These are phyloP conservation scores for Sanghuangporus sanghuang DNA, from an alignment of 1,284 basidiomycete species.

Conservation along the genomic window DNA sequence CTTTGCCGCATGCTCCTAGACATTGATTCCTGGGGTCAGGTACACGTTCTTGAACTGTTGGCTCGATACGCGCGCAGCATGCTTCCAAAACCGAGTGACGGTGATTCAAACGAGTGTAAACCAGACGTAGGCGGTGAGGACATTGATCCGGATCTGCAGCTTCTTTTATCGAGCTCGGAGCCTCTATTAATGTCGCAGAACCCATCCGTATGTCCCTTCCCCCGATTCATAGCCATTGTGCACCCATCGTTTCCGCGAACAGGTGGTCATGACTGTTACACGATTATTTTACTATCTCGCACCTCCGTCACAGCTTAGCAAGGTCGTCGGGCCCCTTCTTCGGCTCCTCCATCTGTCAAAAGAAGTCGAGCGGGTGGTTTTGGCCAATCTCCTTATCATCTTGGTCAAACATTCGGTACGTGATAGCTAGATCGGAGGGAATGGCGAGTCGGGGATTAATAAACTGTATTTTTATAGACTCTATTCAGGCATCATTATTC, in stretches of 20 bases:
- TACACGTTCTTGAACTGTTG: constrained; percentile 75
- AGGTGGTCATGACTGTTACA: constrained; percentile 75
- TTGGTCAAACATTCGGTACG: constrained; percentile 59
- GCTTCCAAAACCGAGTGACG: constrained; percentile 64
- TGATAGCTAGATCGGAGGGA: constrained; percentile 7
- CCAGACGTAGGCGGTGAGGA: constrained; percentile 32
- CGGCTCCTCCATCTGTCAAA: constrained; percentile 58
- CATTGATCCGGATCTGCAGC: constrained; percentile 70
- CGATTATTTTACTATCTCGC: constrained; percentile 73
- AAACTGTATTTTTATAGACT: constrained; percentile 32
- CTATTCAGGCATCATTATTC: constrained; percentile 57
- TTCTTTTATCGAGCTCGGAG: constrained; percentile 69
- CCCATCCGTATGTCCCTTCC: constrained; percentile 55
- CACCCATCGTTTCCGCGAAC: background rate
- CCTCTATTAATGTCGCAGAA: constrained; percentile 83
- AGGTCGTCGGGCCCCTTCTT: constrained; percentile 62
- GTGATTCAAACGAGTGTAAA: constrained; percentile 26
- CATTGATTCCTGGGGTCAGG: constrained; percentile 95
- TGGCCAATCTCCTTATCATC: constrained; percentile 66
- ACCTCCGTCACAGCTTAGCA: constrained; percentile 48
- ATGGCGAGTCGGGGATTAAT: background rate
- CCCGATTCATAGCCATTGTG: constrained; percentile 21
- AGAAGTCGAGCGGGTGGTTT: constrained; percentile 69
- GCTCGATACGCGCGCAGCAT: constrained; percentile 81
- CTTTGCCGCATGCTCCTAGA: constrained; percentile 84